These are phyloP conservation scores for Wickerhamiella slavikovae DNA, from an alignment of 805 yeast genomes.

Conservation along the genomic window DNA sequence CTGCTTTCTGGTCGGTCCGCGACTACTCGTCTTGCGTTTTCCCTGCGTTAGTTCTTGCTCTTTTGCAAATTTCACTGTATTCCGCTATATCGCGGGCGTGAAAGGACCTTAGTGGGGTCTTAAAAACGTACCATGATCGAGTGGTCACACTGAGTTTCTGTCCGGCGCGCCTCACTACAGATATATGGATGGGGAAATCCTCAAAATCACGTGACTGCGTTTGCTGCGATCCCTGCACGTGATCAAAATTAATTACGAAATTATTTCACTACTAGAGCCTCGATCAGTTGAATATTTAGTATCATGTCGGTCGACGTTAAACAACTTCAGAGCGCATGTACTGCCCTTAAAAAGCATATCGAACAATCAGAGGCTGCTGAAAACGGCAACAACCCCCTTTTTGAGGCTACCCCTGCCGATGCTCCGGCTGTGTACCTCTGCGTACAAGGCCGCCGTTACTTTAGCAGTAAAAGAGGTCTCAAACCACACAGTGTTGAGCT, in stretches of 20 bases:
- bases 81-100: background rate
- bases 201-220: too few relatives aligned
- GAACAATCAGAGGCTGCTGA: conserved; percentile 19
- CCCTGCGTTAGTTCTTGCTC: conserved; percentile 25
- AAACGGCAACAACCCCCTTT: conserved; percentile 22
- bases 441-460: conserved; percentile 43
- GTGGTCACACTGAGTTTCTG: background rate
- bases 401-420: conserved; percentile 40
- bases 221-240: too few relatives aligned
- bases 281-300: too few relatives aligned
- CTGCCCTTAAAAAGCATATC: conserved; percentile 44
- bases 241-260: too few relatives aligned
- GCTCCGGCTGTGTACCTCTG: conserved; percentile 33
- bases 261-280: too few relatives aligned
- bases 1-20: conserved; percentile 60
- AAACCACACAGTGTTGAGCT: conserved; percentile 22
- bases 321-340: too few relatives aligned
- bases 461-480: conserved; percentile 31
- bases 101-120: background rate
- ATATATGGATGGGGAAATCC: too few relatives aligned
- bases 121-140: conserved; percentile 1
- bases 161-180: too few relatives aligned
- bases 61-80: background rate
- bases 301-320: too few relatives aligned
- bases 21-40: conserved; percentile 64